Percentiles rank a stretch among this genome's conserved stretches.
Conservation (phyloP, 768 basidiomycete genomes). For the Pleurotus eryngii region DNA sequence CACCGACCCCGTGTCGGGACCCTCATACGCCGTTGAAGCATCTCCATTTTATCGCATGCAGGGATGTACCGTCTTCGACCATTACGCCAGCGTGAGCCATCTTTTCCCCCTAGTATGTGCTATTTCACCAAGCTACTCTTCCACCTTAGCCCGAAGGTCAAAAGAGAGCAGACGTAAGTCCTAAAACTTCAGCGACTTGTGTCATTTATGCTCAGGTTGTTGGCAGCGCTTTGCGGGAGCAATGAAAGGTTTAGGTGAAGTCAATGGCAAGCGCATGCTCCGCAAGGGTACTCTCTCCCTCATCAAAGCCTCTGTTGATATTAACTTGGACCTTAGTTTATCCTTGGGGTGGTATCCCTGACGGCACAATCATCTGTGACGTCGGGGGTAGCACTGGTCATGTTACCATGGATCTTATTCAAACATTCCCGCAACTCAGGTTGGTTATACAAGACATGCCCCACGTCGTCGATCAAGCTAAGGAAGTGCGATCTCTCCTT, state of each 20-base stretch:
- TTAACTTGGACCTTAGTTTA: constrained; percentile 20
- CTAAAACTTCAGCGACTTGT: neutral
- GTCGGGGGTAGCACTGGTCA: constrained; percentile 37
- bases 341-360: constrained; percentile 29
- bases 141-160: constrained; percentile 12
- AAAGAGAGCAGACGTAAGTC: constrained; percentile 11
- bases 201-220: neutral
- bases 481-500: constrained; percentile 12
- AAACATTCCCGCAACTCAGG: constrained; percentile 29
- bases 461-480: constrained; percentile 25
- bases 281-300: constrained; percentile 18
- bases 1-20: constrained; percentile 7
- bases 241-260: constrained; percentile 28
- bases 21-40: constrained; percentile 5
- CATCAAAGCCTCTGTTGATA: neutral
- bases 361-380: constrained; percentile 31
- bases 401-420: constrained; percentile 27
- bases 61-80: constrained; percentile 15
- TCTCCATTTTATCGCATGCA: constrained; percentile 15
- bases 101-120: neutral
- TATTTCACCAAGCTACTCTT: neutral
- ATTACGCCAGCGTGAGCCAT: constrained; percentile 11
- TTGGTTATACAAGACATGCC: constrained; percentile 37
- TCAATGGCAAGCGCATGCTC: constrained; percentile 24
- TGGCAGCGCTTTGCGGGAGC: constrained; percentile 24